Evolutionary conservation across 345 rosid genomes (phyloP), one percentile per base, ranked within the genome.

Genomic region (Brassica incana): DNA sequence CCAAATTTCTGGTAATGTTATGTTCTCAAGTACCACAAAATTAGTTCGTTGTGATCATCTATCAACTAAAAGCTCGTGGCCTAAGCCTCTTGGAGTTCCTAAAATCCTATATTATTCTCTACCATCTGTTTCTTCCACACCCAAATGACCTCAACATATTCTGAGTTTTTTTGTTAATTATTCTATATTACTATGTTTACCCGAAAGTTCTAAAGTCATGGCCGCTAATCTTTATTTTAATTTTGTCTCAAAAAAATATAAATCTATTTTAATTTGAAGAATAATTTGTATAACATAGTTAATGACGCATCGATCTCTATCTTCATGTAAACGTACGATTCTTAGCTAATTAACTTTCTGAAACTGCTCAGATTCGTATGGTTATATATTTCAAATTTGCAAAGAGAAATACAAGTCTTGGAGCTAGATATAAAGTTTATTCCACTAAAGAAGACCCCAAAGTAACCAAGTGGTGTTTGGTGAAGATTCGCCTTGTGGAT

Each of bases 391-490:
- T 35, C 11, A n/a, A 3, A 15, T 7, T 15, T 33, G 5, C 27
- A 59, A 59, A 23, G 25, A 59, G 16, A 33, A 65, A 65, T 8
- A 36, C 23, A 64, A 32, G 35, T 11, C 33, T n/a, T 18, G 23
- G 20, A 63, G 20, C 67, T n/a, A n/a, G 20, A 66, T 35, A 35
- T 35, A 66, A 74, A 75, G 72, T 36, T 36, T 15, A 29, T 9
- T 56, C 74, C 69, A 77, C 69, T 69, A 60, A 32, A 25, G 33
- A 36, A 35, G 45, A 27, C 15, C 64, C 25, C 32, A 59, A 29
- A 62, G 18, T 63, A 6, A 30, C 67, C 67, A 63, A 63, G 67
- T 29, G 38, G 67, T 14, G 67, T 63, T 63, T 63, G 67, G 67
- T 30, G 38, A 30, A 63, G 67, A 62, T 62, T 12, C 65, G 33